A percentile compares a stretch with the other conserved stretches of the same genome.
Conservation (phyloP, 2,329 filamentous ascomycete genomes). For the Exophiala lecanii-corni region DNA sequence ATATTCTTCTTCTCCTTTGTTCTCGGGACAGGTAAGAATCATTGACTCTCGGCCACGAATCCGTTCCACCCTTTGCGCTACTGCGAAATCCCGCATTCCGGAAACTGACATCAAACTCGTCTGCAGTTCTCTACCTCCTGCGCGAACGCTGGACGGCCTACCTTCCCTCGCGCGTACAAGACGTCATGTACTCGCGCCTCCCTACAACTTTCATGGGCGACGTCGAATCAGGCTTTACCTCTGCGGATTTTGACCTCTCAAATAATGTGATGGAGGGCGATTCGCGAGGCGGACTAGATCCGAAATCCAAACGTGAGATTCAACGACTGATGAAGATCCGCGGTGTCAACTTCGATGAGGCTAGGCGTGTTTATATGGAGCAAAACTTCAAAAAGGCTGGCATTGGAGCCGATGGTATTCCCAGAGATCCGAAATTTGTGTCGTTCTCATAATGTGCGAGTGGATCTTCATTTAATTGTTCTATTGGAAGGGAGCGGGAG, state of each 20-base stretch:
- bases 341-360: constrained; percentile 83
- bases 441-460: constrained; percentile 67
- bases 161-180: constrained; percentile 45
- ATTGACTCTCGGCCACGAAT: constrained; percentile 6
- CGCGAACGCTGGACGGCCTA: constrained; percentile 70
- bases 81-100: too few relatives aligned
- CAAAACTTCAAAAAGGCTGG: constrained; percentile 79
- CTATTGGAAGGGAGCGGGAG: too few relatives aligned
- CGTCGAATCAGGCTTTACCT: constrained; percentile 81
- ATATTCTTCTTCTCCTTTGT: constrained; percentile 56
- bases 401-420: constrained; percentile 81
- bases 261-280: constrained; percentile 79
- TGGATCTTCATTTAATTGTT: too few relatives aligned
- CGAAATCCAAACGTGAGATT: constrained; percentile 73
- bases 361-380: constrained; percentile 79
- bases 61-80: neutral
- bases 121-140: constrained; percentile 72
- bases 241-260: constrained; percentile 74
- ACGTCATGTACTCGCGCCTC: constrained; percentile 65
- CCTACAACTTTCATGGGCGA: constrained; percentile 75
- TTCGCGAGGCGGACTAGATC: constrained; percentile 73
- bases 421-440: constrained; percentile 90
- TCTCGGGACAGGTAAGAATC: constrained; percentile 63
- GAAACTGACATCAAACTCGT: too few relatives aligned
- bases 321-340: constrained; percentile 85